Evolutionary conservation across 169 alveolate species (phyloP).

Genomic region (Plasmodium fragile): DNA sequence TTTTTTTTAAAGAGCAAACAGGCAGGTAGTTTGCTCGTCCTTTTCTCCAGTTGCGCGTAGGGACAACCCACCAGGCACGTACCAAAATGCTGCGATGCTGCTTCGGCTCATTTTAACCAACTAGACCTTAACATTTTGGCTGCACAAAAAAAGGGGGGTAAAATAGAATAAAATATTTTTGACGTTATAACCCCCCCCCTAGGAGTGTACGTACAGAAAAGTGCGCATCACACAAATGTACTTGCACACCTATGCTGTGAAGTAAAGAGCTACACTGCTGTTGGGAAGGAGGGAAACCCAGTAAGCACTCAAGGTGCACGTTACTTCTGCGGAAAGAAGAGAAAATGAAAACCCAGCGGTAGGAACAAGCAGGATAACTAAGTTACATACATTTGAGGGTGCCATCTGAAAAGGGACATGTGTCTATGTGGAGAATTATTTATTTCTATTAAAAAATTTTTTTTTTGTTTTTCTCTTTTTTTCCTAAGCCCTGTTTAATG

Average conservation of each 20-base stretch:
- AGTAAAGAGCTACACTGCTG: background rate
- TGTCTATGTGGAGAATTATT: background rate
- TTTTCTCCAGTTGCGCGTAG: background rate
- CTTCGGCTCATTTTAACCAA: background rate
- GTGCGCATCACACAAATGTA: background rate
- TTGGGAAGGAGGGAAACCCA: background rate
- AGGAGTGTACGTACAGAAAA: slow-evolving; percentile 2
- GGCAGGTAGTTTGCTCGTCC: background rate
- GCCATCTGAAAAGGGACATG: background rate
- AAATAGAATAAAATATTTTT: background rate
- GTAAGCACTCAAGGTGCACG: slow-evolving; percentile 4
- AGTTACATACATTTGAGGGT: background rate
- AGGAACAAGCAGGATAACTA: background rate
- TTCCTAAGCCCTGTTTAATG: background rate
- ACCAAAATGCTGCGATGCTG: background rate
- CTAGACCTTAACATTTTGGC: background rate
- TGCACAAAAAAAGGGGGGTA: background rate
- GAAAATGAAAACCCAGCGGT: background rate
- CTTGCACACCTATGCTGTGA: background rate
- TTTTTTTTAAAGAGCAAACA: background rate
- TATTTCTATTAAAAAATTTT: background rate
- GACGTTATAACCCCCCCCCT: background rate
- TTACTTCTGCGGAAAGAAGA: background rate
- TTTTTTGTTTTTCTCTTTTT: background rate
- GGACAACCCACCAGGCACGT: background rate